Base-by-base conservation (phyloP, 305 asterid genomes). In the Fraxinus xanthoxyloides region DNA sequence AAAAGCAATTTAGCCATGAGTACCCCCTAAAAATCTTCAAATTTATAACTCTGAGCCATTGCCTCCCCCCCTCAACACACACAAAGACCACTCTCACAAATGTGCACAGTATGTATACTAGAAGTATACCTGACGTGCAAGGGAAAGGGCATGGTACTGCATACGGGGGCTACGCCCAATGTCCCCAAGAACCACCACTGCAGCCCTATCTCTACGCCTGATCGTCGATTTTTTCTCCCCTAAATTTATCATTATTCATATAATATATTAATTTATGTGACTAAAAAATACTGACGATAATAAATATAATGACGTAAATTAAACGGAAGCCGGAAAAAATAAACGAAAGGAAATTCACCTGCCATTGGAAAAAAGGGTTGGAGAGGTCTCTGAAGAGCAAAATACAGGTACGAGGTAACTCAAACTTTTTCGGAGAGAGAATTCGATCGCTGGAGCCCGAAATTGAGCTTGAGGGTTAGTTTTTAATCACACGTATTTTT, bases 101-200 rank as follows among this genome's bases (percentile, higher is more conserved):
- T 2, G 19, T 38, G 59, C 59, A 48, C 59, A 48, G 59, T 48
- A 15, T 15, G 21, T 46, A 15, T 15, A 15, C 59, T 48, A 48
- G 56, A 54, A 1, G 19, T 76, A 43, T 78, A 94, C 99, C 97
- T 92, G 98, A 30, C 89, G 92, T 77, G 97, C 94, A 80, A 95
- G 97, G 51, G 99, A 94, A 77, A 95, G 97, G 2, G 98, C 95
- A 31, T 94, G 99, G 82, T 92, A 95, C 79, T 95, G 99, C 99
- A 95, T 94, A 17, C 99, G 90, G 8, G 98, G 99, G 85, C 99
- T 94, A 46, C 97, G 97, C 28, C 99, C 99, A 12, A 94, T 89
- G 86, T 95, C 99, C 0, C 99, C 99, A 13, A 95, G 98, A 80
- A 95, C 99, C 76, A 95, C 97, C 79, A 95, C 91, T 0, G 98